Base-by-base conservation (phyloP, 2,329 filamentous ascomycete genomes). In the Phoma sp. region DNA sequence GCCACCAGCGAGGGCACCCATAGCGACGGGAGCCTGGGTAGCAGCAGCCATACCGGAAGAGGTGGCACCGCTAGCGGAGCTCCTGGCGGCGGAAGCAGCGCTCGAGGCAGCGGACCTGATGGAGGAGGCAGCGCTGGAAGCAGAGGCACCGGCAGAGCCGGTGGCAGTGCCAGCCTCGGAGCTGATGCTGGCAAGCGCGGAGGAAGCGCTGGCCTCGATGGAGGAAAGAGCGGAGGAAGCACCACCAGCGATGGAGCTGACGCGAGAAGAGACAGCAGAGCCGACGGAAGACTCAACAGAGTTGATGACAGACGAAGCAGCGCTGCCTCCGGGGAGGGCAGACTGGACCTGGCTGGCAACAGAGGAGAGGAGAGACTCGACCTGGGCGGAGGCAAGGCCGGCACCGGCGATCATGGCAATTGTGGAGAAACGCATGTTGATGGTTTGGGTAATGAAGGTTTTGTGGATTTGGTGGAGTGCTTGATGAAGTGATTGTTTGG, bases 351-450 rank as follows among this genome's bases (percentile, higher is more conserved):
- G 32, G 32, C 32, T 33, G 32, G 60, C 29, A 27, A 67, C 30
- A 23, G 70, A 71, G 14, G 65, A 67, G 46, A 65, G 25, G 58
- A 64, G n/a, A 37, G 63, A 67, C 43, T 60, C 54, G 40, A 66
- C 27, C 67, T 73, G 70, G 47, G 68, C 70, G 53, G 60, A 59
- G 60, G 61, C 67, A 47, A 57, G 63, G 51, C 61, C 59, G 53
- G 69, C 69, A 57, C 60, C 69, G 61, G 69, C 55, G 59, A 64
- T 59, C 47, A 65, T 61, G 61, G 71, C 58, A 45, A 71, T 52
- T 62, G 63, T 60, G 58, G 71, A 66, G 68, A 74, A 74, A 69
- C 69, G 70, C 71, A 74, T 74, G 39, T 62, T 71, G 66, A 63
- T 52, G 40, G 49, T 42, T 44, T 51, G 52, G 32, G 23, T 51